A percentile compares a stretch with the other conserved stretches of the same genome.
These are phyloP conservation scores for Solanum lycopersicoides DNA, from an alignment of 257 asterid genomes.

Conservation along the genomic window DNA sequence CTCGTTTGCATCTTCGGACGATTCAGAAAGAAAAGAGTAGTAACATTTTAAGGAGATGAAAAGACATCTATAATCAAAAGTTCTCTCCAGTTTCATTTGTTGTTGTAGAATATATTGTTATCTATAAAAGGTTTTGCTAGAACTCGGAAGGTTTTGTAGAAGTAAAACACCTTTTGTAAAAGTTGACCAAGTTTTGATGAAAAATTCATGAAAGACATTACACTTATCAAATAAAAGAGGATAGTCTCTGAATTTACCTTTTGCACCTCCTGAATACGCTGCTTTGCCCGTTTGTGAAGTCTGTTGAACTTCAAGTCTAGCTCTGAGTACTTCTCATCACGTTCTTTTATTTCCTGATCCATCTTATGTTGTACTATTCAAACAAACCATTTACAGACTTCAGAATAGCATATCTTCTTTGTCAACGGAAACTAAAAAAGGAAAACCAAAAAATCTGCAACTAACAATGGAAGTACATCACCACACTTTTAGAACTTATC, in stretches of 20 bases:
- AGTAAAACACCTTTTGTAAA: background rate
- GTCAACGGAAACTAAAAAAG: slow-evolving; percentile 2
- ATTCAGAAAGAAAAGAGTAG: background rate
- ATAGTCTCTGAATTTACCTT: slow-evolving; percentile 40
- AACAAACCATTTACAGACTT: slow-evolving; percentile 20
- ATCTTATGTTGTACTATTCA: slow-evolving; percentile 80
- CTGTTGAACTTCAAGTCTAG: slow-evolving; percentile 83
- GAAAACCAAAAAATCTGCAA: background rate
- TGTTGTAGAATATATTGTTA: background rate
- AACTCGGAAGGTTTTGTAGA: background rate
- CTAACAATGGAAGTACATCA: background rate
- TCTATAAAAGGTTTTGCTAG: background rate
- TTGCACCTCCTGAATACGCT: slow-evolving; percentile 97
- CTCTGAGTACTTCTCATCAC: slow-evolving; percentile 85
- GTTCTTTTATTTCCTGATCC: slow-evolving; percentile 83
- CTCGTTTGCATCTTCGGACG: background rate
- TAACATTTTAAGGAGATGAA: background rate
- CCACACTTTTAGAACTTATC: background rate
- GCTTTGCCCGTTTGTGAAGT: slow-evolving; percentile 99
- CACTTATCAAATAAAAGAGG: background rate
- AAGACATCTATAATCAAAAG: background rate
- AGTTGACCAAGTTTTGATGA: background rate
- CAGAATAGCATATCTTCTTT: slow-evolving; percentile 9
- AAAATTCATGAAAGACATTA: background rate
- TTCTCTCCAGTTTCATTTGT: background rate